Evolutionary conservation across 306 rosid genomes (phyloP).

Genomic region (Cicer bijugum): DNA sequence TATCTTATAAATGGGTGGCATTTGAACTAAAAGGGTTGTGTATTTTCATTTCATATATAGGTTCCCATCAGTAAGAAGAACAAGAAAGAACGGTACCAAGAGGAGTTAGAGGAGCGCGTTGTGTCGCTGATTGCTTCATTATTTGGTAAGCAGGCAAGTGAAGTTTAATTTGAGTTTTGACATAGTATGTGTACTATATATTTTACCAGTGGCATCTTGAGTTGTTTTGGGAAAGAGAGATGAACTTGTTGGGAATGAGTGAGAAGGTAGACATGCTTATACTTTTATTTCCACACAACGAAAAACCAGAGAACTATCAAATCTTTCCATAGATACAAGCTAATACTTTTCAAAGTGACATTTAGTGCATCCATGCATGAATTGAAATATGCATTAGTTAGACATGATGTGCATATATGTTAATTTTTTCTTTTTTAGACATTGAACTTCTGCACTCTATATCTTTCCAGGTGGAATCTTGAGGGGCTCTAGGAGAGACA

Average conservation of each 20-base stretch:
- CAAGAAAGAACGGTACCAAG: constrained; percentile 89
- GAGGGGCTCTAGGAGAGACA: constrained; percentile 94
- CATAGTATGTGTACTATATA: constrained; percentile 27
- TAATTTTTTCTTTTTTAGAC: constrained; percentile 28
- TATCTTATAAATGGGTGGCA: constrained; percentile 25
- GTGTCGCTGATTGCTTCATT: constrained; percentile 84
- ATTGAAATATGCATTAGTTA: constrained; percentile 34
- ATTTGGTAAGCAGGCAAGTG: constrained; percentile 92
- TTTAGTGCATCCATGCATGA: not conserved
- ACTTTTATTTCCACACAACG: constrained; percentile 19
- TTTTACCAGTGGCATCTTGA: constrained; percentile 61
- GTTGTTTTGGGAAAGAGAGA: constrained; percentile 76
- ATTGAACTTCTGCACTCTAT: constrained; percentile 39
- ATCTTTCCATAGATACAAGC: not conserved
- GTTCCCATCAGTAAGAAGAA: constrained; percentile 76
- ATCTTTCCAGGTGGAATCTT: constrained; percentile 80
- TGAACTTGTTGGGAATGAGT: constrained; percentile 74
- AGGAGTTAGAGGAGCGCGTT: constrained; percentile 91
- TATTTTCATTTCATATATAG: constrained; percentile 46
- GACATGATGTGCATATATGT: not conserved
- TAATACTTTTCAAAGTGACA: constrained; percentile 49
- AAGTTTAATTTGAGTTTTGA: constrained; percentile 44
- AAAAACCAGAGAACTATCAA: not conserved
- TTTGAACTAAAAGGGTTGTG: constrained; percentile 35
- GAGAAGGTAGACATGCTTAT: constrained; percentile 74